Evolutionary conservation across 257 asterid species (phyloP), one percentile per base, ranked within the genome.

Genomic region (Nicotiana knightiana): DNA sequence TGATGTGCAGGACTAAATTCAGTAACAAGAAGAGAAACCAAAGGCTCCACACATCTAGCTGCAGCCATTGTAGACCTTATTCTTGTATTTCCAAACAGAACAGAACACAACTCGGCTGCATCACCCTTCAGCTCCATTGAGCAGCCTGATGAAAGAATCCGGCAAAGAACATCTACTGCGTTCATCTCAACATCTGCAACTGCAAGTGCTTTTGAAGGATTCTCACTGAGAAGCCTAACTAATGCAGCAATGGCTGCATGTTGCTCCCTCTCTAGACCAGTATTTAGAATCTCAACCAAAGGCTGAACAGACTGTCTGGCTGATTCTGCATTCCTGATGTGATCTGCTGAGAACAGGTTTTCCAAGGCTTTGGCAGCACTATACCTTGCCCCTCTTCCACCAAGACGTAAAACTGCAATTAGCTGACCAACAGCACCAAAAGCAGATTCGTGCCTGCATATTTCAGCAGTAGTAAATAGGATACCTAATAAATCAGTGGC

Each of bases 301-400:
- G 99, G 99, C 83, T 93, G 97, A 86, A 96, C 97, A 62, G 99
- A 98, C 88, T 96, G 98, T 85, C 98, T 89, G 21, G 97, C 87
- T 63, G 99, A 96, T 59, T 96, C 99, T 5, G 99, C 95, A 86
- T 94, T 94, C 84, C 99, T 89, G 16, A 96, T 94, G 82, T 96
- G 97, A 80, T 96, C 99, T 43, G 98, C 99, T 43, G 97, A 93
- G 84, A 96, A 96, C 83, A 96, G 87, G 90, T 93, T 90, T 83
- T 96, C 99, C 89, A 96, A 87, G 83, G 99, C 98, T 87, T 94
- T 96, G 28, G 99, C 98, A 26, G 99, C 99, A 88, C 99, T 96
- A 83, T 92, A 90, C 77, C 99, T 90, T 59, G 99, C 97, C 1
- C 97, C 96, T 87, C 99, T 89, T 86, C 99, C 98, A 83, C 99